These are phyloP conservation scores for Leptomonas pyrrhocoris DNA, from an alignment of 208 protist species.

Conservation along the genomic window DNA sequence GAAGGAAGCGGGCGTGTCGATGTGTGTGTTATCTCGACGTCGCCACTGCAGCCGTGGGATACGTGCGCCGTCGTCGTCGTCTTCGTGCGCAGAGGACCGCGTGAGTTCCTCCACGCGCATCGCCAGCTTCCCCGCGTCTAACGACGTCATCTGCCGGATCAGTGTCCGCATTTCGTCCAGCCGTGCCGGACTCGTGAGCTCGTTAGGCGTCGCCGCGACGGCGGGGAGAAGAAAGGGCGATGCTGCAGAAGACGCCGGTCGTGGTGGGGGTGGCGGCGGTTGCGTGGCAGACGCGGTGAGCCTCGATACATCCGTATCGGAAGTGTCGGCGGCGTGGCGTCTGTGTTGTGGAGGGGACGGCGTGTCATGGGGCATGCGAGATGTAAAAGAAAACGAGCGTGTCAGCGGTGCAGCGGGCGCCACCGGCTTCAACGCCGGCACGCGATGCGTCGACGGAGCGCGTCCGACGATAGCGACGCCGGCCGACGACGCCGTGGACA, in stretches of 20 bases:
- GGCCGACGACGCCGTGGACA: not conserved
- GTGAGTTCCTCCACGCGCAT: constrained; percentile 19
- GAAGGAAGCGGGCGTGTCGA: not conserved
- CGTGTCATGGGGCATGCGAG: too few species aligned
- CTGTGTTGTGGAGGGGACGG: too few species aligned
- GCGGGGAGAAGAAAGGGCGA: too few species aligned
- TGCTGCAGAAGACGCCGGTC: too few species aligned
- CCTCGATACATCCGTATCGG: too few species aligned
- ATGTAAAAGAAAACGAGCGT: too few species aligned
- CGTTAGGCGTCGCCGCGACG: not conserved
- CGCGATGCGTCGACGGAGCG: not conserved
- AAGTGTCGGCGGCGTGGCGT: too few species aligned
- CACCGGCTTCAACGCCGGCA: constrained; percentile 4
- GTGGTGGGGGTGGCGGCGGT: too few species aligned
- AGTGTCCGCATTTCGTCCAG: constrained; percentile 38
- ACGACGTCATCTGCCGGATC: constrained; percentile 37
- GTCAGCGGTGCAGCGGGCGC: not conserved
- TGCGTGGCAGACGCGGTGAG: too few species aligned
- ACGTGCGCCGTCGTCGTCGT: not conserved
- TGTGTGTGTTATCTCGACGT: not conserved
- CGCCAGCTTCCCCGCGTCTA: constrained; percentile 33
- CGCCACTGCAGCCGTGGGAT: constrained; percentile 24
- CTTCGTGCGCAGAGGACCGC: not conserved
- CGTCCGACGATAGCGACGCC: not conserved
- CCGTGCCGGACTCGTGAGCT: not conserved